Evolutionary conservation across 106 monocot species (phyloP).

Genomic region (Alisma plantagoaquatica): DNA sequence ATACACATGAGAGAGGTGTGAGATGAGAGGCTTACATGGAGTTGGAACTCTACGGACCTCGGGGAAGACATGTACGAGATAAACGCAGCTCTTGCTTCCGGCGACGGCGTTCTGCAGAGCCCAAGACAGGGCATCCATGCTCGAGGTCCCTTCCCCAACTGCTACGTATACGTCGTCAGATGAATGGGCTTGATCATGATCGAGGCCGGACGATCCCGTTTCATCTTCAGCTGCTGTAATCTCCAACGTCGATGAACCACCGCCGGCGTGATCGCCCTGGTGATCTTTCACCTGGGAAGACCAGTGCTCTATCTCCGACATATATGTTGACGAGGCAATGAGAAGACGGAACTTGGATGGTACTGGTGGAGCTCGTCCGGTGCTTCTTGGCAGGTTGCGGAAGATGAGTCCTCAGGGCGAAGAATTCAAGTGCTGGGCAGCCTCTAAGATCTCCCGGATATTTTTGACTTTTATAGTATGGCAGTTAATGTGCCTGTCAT

Average conservation of each 20-base stretch:
- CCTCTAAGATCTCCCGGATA: no score
- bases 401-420: no score
- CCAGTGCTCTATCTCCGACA: slow-evolving; percentile 7
- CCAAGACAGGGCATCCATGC: slow-evolving; percentile 57
- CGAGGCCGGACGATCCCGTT: no score
- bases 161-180: slow-evolving; percentile 63
- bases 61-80: slow-evolving; percentile 65
- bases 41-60: slow-evolving; percentile 44
- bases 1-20: no score
- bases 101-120: slow-evolving; percentile 32
- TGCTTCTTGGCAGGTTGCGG: no score
- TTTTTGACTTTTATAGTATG: no score
- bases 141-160: slow-evolving; percentile 42
- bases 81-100: slow-evolving; percentile 36
- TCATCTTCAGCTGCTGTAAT: slow-evolving; percentile 6
- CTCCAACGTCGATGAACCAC: neutral
- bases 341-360: no score
- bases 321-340: no score
- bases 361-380: no score
- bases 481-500: no score
- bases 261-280: neutral
- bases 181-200: no score
- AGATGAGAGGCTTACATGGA: slow-evolving; percentile 63
- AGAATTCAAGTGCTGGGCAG: no score
- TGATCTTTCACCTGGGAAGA: neutral